Percentiles rank a stretch among this genome's conserved stretches.
These are phyloP conservation scores for Geotrichum ghanense DNA, from an alignment of 805 yeast genomes.

Conservation along the genomic window DNA sequence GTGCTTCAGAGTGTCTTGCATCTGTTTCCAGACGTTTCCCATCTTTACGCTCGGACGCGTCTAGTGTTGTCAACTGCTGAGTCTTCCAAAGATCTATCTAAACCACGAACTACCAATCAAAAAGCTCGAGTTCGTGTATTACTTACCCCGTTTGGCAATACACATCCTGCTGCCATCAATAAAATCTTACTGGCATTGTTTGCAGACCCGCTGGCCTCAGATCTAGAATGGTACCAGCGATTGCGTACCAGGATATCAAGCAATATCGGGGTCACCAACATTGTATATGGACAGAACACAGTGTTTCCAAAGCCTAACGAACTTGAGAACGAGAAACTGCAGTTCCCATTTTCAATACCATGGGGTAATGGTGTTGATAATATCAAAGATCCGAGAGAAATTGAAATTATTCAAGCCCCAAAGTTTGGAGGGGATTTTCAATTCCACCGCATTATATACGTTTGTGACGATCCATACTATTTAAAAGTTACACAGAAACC, in stretches of 20 bases:
- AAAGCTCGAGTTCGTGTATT: conserved; percentile 19
- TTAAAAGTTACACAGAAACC: not conserved
- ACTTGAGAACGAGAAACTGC: conserved; percentile 17
- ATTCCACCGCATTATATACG: not conserved
- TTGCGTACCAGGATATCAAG: conserved; percentile 20
- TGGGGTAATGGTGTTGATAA: conserved; percentile 18
- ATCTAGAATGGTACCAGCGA: conserved; percentile 20
- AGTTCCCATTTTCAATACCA: conserved; percentile 17
- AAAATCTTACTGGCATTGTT: conserved; percentile 21
- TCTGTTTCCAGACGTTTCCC: conserved; percentile 18
- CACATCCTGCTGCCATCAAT: conserved; percentile 15
- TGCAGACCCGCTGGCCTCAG: conserved; percentile 25
- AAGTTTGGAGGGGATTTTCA: conserved; percentile 8
- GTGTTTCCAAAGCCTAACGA: conserved; percentile 22
- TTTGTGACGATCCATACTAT: not conserved
- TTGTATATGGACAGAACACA: conserved; percentile 16
- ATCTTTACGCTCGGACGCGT: conserved; percentile 20
- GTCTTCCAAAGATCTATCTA: too few species aligned
- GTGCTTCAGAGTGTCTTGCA: conserved; percentile 12
- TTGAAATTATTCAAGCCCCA: conserved; percentile 15
- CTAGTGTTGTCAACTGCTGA: conserved; percentile 10
- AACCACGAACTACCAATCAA: too few species aligned
- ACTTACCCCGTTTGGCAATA: conserved; percentile 17
- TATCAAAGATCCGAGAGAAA: conserved; percentile 20
- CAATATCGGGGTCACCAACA: conserved; percentile 23